phyloP scores from a whole-genome alignment of 2,329 filamentous ascomycete species.

The Cladosporium oxysporum region DNA sequence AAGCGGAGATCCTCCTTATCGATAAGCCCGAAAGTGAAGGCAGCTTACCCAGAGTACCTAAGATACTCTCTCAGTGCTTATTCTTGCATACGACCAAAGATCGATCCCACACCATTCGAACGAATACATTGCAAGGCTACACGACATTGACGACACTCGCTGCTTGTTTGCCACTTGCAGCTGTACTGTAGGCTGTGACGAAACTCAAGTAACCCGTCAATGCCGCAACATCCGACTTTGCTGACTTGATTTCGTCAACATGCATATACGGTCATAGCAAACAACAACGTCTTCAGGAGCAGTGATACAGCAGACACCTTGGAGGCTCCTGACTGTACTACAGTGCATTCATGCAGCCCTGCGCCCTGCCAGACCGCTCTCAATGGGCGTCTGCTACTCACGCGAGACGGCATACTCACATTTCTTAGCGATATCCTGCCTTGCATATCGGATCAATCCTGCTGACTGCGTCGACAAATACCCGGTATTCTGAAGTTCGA shows the following conservation, averaged over 20 bases:
- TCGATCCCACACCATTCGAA: background rate
- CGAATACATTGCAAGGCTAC: background rate
- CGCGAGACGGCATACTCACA: background rate
- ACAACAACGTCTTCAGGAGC: background rate
- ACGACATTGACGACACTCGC: background rate
- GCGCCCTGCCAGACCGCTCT: conserved; percentile 4
- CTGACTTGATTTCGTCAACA: background rate
- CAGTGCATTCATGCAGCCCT: background rate
- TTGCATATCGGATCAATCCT: background rate
- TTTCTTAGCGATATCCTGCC: background rate
- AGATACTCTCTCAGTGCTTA: background rate
- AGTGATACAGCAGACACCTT: background rate
- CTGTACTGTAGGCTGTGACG: background rate
- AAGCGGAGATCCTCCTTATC: background rate
- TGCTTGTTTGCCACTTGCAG: background rate
- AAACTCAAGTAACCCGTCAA: background rate
- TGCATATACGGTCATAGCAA: background rate
- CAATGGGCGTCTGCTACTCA: background rate
- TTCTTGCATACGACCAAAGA: background rate
- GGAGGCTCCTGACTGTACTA: background rate
- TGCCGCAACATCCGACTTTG: background rate
- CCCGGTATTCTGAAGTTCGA: background rate
- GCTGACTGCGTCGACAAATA: background rate
- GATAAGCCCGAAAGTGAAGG: background rate
- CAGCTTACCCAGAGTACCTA: background rate